A percentile compares a stretch with the other conserved stretches of the same genome.
Conservation (phyloP, 225 moss, liverwort and hornwort species). For the Physcomitrellopsis africana region DNA sequence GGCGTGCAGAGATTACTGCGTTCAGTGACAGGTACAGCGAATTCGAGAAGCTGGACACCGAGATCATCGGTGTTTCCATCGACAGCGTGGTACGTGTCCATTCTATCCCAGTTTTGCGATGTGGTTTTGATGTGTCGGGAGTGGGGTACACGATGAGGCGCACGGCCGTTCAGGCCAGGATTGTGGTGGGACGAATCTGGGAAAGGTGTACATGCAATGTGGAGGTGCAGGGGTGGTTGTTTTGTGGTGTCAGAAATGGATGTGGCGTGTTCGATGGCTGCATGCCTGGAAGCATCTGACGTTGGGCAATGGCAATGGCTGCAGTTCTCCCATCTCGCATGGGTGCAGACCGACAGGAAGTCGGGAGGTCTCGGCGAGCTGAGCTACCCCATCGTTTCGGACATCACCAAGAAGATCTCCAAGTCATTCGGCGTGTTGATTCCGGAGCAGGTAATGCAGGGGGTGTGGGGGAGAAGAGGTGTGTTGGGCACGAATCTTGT, state of each 20-base stretch:
- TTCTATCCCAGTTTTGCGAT: neutral
- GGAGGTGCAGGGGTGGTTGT: neutral
- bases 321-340: conserved; percentile 97
- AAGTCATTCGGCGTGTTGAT: conserved; percentile 79
- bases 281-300: neutral
- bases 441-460: conserved; percentile 69
- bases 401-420: conserved; percentile 86
- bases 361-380: conserved; percentile 88
- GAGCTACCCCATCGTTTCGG: conserved; percentile 87
- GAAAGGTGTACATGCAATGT: neutral
- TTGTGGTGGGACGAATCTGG: no score
- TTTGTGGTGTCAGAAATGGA: no score
- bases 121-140: no score
- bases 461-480: neutral
- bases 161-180: no score
- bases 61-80: conserved; percentile 86
- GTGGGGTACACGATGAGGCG: no score
- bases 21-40: conserved; percentile 90
- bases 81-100: conserved; percentile 78
- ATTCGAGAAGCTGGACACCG: conserved; percentile 86
- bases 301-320: neutral
- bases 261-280: no score
- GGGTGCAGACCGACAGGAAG: conserved; percentile 95
- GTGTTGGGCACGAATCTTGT: no score
- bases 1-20: conserved; percentile 87